A percentile compares a stretch with the other conserved stretches of the same genome.
These are phyloP conservation scores for Bromus sterilis DNA, from an alignment of 176 grass and related monocot genomes.

Conservation along the genomic window DNA sequence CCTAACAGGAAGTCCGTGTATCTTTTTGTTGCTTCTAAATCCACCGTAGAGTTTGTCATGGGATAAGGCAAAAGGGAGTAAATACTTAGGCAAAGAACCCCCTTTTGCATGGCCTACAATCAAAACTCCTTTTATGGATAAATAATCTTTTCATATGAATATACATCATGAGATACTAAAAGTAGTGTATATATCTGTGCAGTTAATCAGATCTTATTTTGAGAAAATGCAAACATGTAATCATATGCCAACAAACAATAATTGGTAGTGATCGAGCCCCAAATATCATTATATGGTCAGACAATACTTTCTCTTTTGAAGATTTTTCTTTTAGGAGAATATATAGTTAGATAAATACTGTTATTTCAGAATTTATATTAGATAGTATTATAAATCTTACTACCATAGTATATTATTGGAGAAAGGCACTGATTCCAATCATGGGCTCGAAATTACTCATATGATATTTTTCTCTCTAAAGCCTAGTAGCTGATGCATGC, in stretches of 20 bases:
- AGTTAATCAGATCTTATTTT: not conserved
- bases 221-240: not conserved
- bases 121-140: not conserved
- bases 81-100: constrained; percentile 42
- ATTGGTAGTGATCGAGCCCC: not conserved
- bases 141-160: not conserved
- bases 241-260: no score
- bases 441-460: not conserved
- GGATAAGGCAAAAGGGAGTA: constrained; percentile 30
- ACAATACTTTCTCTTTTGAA: no score
- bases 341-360: not conserved
- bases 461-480: constrained; percentile 42
- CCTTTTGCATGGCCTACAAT: constrained; percentile 41
- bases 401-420: no score
- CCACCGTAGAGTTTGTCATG: no score
- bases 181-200: not conserved
- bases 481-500: no score
- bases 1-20: no score
- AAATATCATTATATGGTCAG: not conserved
- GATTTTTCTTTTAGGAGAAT: no score
- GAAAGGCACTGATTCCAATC: no score
- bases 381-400: no score
- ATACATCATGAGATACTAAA: not conserved
- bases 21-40: no score
- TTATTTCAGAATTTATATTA: not conserved